Conservation (phyloP, 2,329 filamentous ascomycete species). For the Cordyceps sp. region DNA sequence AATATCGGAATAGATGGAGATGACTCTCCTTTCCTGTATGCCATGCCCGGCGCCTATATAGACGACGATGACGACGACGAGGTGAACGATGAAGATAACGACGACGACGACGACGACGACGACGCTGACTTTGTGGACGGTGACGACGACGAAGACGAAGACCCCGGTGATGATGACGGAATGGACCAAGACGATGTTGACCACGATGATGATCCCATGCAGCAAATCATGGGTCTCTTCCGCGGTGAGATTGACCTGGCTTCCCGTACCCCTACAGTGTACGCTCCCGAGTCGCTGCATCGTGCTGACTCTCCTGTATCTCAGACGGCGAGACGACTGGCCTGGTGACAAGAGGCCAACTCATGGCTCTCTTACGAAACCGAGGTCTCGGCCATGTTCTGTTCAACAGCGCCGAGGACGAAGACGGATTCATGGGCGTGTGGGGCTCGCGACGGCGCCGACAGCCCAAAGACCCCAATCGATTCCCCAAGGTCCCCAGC, state of each 20-base stretch:
- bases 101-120: slow-evolving; percentile 7
- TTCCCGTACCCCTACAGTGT: too few relatives aligned
- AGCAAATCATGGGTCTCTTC: slow-evolving; percentile 16
- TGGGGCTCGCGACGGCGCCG: slow-evolving; percentile 27
- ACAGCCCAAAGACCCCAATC: slow-evolving; percentile 29
- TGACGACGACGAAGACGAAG: slow-evolving; percentile 9
- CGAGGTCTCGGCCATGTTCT: slow-evolving; percentile 19
- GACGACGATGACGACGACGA: slow-evolving; percentile 10
- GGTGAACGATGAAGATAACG: slow-evolving; percentile 2
- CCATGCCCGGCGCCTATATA: slow-evolving; percentile 1
- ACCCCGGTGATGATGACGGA: slow-evolving; percentile 7
- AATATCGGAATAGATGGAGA: background rate
- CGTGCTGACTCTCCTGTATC: slow-evolving; percentile 1
- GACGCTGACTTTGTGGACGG: slow-evolving; percentile 10
- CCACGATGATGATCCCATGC: slow-evolving; percentile 14
- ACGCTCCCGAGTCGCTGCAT: too few relatives aligned
- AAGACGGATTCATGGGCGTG: slow-evolving; percentile 17
- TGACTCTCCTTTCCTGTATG: background rate
- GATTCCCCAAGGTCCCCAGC: slow-evolving; percentile 74
- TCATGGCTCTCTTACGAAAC: slow-evolving; percentile 22
- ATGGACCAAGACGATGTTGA: background rate
- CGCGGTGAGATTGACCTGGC: too few relatives aligned
- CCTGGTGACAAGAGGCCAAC: slow-evolving; percentile 17
- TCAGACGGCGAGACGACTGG: slow-evolving; percentile 11
- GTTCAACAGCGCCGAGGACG: slow-evolving; percentile 20